Evolutionary conservation across 2,329 filamentous ascomycete genomes (phyloP).

Genomic region (Sporothrix inflata): DNA sequence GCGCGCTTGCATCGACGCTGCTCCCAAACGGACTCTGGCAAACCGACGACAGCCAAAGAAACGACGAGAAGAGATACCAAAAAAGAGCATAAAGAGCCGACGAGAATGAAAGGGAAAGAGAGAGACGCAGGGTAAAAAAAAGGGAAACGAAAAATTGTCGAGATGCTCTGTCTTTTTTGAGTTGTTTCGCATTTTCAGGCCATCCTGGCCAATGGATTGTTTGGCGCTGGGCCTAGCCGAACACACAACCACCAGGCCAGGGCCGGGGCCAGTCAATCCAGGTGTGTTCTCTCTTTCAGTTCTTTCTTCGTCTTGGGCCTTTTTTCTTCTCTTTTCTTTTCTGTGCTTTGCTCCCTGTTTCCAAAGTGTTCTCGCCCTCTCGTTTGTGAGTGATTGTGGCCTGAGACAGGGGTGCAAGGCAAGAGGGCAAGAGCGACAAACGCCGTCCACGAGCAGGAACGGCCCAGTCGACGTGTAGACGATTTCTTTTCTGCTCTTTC

Average conservation of each 20-base stretch:
- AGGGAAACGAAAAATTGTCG: not conserved
- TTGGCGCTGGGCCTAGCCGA: slow-evolving; percentile 30
- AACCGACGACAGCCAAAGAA: slow-evolving; percentile 22
- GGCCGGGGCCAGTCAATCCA: not conserved
- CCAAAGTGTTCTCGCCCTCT: slow-evolving; percentile 1
- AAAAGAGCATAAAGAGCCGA: not conserved
- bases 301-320: not conserved
- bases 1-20: slow-evolving; percentile 4
- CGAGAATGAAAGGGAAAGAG: not conserved
- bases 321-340: not conserved
- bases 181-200: slow-evolving; percentile 32
- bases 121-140: not conserved
- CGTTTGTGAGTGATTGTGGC: not conserved
- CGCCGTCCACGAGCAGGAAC: not conserved
- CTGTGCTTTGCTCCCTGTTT: not conserved
- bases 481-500: not conserved
- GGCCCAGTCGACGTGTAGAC: not conserved
- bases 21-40: slow-evolving; percentile 5
- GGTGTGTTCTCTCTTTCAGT: not conserved
- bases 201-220: slow-evolving; percentile 32
- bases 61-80: not conserved
- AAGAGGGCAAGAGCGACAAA: slow-evolving; percentile 11
- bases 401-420: slow-evolving; percentile 20
- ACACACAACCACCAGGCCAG: slow-evolving; percentile 18
- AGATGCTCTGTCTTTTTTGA: not conserved